These are phyloP conservation scores for Chrysoporthe austroafricana DNA, from an alignment of 2,329 filamentous ascomycete species.

Conservation along the genomic window DNA sequence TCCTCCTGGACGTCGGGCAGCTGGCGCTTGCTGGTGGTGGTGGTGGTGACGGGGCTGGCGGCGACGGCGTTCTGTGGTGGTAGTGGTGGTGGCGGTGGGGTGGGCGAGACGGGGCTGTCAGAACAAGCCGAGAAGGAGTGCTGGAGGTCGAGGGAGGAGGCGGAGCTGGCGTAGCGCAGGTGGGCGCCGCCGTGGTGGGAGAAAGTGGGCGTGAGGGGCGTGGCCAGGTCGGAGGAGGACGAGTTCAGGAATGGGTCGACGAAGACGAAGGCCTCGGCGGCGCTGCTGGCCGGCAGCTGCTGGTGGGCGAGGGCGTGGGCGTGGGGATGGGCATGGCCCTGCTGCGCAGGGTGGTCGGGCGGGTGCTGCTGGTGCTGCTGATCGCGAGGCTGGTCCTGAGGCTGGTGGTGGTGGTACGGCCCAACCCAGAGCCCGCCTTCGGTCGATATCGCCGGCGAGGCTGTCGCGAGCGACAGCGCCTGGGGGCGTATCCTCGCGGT, in stretches of 20 bases:
- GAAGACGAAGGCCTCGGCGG: slow-evolving; percentile 33
- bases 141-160: slow-evolving; percentile 74
- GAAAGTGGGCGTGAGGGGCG: slow-evolving; percentile 73
- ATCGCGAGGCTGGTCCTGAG: neutral
- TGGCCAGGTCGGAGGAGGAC: slow-evolving; percentile 68
- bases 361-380: neutral
- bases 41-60: slow-evolving; percentile 27
- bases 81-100: slow-evolving; percentile 40
- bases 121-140: slow-evolving; percentile 42
- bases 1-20: slow-evolving; percentile 88
- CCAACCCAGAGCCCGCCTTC: slow-evolving; percentile 14
- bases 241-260: slow-evolving; percentile 55
- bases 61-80: slow-evolving; percentile 13
- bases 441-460: neutral
- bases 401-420: neutral
- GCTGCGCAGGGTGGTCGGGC: neutral
- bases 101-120: slow-evolving; percentile 61
- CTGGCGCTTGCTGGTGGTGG: slow-evolving; percentile 60
- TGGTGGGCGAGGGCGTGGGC: neutral
- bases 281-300: slow-evolving; percentile 38
- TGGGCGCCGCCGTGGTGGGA: slow-evolving; percentile 56
- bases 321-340: neutral
- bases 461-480: slow-evolving; percentile 1
- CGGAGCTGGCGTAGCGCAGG: slow-evolving; percentile 68
- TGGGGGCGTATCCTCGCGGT: slow-evolving; percentile 5